Evolutionary conservation across 345 rosid genomes (phyloP), one percentile per base, ranked within the genome.

Genomic region (Lepidium sativum): DNA sequence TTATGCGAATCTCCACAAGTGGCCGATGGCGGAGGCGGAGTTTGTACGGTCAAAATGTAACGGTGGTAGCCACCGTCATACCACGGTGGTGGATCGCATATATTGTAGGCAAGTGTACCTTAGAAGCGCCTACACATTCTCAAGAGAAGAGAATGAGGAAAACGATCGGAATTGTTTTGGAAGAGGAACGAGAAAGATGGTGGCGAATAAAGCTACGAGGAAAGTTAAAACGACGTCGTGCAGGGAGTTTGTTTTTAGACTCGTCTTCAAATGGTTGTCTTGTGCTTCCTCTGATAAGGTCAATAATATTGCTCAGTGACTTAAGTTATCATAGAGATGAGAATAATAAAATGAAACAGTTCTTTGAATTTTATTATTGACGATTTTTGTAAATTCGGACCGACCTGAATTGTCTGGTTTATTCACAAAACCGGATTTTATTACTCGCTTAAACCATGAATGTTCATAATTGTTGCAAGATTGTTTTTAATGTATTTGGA

Each of bases 51-150:
- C 91, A 13, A 69, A 74, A 53, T 73, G 62, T 57, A 15, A 58
- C 21, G 65, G 49, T 18, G 31, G 68, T 14, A 53, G 42, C 51
- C 37, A 32, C 8, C 61, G 44, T 15, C 18, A 21, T 27, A 4
- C 40, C 49, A 65, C 65, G 40, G 87, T 79, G 31, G 84, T 76
- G 33, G 89, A 87, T 55, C 82, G 76, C 51, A 82, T 84, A 74
- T 83, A 89, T 13, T 85, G 86, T 78, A 75, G 95, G 75, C 89
- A 86, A 68, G 82, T 86, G 72, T 89, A 85, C 65, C 76, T 89
- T n/a, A 79, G 89, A 59, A 89, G 89, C 81, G 31, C 31, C 31
- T 86, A 89, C 71, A 81, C 86, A 0, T 89, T 87, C 25, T 73
- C 85, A 10, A 72, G 80, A 67, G 64, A 83, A 41, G 85, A 80